Conservation (phyloP, 108 stramenopile genomes). For the Skeletonema costatum region DNA sequence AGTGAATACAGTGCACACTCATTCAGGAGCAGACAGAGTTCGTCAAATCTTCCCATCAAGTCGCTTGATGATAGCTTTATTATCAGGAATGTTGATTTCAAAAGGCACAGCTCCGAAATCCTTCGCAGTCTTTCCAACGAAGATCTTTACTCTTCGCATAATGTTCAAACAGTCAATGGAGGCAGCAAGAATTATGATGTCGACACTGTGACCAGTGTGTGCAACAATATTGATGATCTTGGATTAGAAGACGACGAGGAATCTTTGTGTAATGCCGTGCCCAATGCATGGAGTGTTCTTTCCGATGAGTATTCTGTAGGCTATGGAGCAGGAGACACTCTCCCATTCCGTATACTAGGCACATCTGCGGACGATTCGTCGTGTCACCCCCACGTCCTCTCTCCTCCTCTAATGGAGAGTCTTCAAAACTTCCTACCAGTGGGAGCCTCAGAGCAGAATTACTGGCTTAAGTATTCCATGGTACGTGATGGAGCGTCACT, state of each 20-base stretch:
- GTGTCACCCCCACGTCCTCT: constrained; percentile 71
- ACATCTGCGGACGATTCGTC: constrained; percentile 53
- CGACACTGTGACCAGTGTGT: constrained; percentile 32
- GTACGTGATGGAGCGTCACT: constrained; percentile 80
- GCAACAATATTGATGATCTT: constrained; percentile 16
- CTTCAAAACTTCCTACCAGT: constrained; percentile 64
- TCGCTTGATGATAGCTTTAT: constrained; percentile 51
- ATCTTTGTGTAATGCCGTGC: constrained; percentile 13
- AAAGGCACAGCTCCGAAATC: constrained; percentile 38
- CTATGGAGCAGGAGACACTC: constrained; percentile 54
- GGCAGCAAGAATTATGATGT: constrained; percentile 12
- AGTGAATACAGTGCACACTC: constrained; percentile 25
- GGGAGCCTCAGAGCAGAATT: constrained; percentile 51
- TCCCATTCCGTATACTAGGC: constrained; percentile 55
- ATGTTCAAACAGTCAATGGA: constrained; percentile 35
- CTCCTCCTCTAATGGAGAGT: constrained; percentile 78
- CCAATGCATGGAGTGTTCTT: constrained; percentile 76
- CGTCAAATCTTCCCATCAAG: constrained; percentile 16
- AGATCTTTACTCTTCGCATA: constrained; percentile 44
- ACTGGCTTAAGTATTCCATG: constrained; percentile 80
- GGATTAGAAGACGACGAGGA: constrained; percentile 28
- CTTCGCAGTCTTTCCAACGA: constrained; percentile 47
- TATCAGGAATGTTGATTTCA: constrained; percentile 35
- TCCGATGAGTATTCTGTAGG: constrained; percentile 84
- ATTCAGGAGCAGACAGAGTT: constrained; percentile 11